These are phyloP conservation scores for Cylindrodendrum hubeiense DNA, from an alignment of 2,329 filamentous ascomycete species.

Conservation along the genomic window DNA sequence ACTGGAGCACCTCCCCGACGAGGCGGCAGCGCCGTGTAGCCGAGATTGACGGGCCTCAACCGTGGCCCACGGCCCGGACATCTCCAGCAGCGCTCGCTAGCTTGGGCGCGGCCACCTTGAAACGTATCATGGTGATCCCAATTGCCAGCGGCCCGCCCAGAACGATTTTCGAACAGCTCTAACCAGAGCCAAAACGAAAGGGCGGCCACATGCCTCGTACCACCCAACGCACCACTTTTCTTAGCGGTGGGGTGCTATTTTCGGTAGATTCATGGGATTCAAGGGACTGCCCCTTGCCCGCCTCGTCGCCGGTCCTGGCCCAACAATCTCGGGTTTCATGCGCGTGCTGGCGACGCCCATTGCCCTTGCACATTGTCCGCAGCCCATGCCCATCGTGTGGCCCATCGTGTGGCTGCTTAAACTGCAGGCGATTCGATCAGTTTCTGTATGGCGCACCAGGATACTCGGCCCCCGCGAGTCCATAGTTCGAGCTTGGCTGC, in stretches of 20 bases:
- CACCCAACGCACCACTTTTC: conserved; percentile 26
- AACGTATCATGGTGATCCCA: neutral
- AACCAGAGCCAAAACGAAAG: conserved; percentile 12
- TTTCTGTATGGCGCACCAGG: conserved; percentile 16
- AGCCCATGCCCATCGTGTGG: neutral
- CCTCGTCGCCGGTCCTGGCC: neutral
- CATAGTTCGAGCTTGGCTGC: conserved; percentile 7
- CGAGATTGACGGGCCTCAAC: conserved; percentile 13
- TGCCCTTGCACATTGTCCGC: neutral
- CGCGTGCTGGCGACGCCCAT: conserved; percentile 7
- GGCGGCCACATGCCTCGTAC: conserved; percentile 23
- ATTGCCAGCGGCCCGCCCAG: neutral
- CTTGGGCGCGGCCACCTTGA: conserved; percentile 1
- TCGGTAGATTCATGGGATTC: conserved; percentile 30
- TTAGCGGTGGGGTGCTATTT: conserved; percentile 36
- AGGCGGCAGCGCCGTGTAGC: conserved; percentile 8
- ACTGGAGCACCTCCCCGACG: neutral
- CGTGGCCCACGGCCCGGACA: neutral
- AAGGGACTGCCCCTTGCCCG: conserved; percentile 20
- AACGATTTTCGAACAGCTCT: neutral
- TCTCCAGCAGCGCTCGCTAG: neutral
- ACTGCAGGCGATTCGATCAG: conserved; percentile 16
- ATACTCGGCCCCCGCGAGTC: conserved; percentile 8
- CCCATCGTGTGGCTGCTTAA: conserved; percentile 1
- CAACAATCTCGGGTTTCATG: conserved; percentile 21